Evolutionary conservation across 257 asterid genomes (phyloP).

Genomic region (Euphrasia confusa): DNA sequence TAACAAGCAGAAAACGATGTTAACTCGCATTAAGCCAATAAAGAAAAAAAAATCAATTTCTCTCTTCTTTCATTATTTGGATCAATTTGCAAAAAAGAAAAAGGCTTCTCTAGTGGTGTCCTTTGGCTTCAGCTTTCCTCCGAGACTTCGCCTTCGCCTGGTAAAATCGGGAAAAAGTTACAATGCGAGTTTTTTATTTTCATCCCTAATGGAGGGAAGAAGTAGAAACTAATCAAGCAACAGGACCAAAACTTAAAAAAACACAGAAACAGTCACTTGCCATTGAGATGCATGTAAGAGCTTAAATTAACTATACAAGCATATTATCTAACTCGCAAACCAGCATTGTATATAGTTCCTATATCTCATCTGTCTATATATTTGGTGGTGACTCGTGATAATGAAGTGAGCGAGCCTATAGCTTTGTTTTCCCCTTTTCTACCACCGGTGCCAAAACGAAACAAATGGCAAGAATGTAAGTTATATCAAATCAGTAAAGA

Average conservation of each 20-base stretch:
- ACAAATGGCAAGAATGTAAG: too few relatives aligned
- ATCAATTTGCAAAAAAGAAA: background rate
- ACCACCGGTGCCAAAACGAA: too few relatives aligned
- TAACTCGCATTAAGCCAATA: slow-evolving; percentile 14
- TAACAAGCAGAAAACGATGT: slow-evolving; percentile 11
- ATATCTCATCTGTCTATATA: too few relatives aligned
- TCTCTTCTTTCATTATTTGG: slow-evolving; percentile 27
- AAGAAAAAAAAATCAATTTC: slow-evolving; percentile 17
- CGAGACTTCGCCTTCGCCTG: slow-evolving; percentile 43
- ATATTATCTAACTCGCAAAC: too few relatives aligned
- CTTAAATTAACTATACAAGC: background rate
- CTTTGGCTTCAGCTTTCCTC: slow-evolving; percentile 45
- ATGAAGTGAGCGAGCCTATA: too few relatives aligned
- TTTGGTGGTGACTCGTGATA: too few relatives aligned
- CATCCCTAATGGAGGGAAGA: background rate
- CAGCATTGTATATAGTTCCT: too few relatives aligned
- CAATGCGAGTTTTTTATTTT: background rate
- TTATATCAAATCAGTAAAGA: background rate
- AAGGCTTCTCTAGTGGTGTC: slow-evolving; percentile 29
- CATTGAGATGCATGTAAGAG: background rate
- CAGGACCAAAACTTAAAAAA: background rate
- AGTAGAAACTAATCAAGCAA: background rate
- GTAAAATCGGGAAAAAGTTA: background rate
- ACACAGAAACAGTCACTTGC: background rate
- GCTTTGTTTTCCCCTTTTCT: too few relatives aligned